These are phyloP conservation scores for Candida sp. DNA, from an alignment of 1,139 yeast genomes.

Conservation along the genomic window DNA sequence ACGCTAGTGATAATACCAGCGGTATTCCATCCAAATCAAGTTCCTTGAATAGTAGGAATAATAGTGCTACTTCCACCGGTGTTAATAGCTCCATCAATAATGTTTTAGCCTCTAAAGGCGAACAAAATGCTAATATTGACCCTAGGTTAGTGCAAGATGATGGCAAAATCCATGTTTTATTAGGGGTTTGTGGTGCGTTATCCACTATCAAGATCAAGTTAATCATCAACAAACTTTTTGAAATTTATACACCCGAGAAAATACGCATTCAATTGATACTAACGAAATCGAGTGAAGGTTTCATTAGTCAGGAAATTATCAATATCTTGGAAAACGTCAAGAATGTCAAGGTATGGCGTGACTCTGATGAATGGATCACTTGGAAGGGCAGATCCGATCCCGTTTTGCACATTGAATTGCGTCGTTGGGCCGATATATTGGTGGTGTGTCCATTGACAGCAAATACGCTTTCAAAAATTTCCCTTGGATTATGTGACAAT, in stretches of 20 bases:
- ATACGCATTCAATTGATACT: slow-evolving; percentile 78
- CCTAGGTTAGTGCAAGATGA: slow-evolving; percentile 88
- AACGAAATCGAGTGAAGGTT: slow-evolving; percentile 81
- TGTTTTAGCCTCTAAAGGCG: slow-evolving; percentile 18
- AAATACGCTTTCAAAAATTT: slow-evolving; percentile 84
- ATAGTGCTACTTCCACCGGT: slow-evolving; percentile 19
- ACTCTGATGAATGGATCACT: slow-evolving; percentile 86
- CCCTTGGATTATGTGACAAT: slow-evolving; percentile 88
- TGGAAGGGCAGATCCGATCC: slow-evolving; percentile 89
- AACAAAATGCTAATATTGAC: slow-evolving; percentile 57
- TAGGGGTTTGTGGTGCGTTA: slow-evolving; percentile 90
- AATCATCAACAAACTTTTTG: slow-evolving; percentile 73
- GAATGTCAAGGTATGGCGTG: slow-evolving; percentile 76
- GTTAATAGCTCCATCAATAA: slow-evolving; percentile 6
- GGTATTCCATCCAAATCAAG: background rate
- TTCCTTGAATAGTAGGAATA: slow-evolving; percentile 1
- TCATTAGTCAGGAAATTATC: slow-evolving; percentile 59
- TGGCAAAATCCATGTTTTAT: slow-evolving; percentile 79
- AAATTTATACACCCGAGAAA: slow-evolving; percentile 71
- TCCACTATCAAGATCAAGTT: slow-evolving; percentile 73
- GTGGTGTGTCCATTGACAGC: slow-evolving; percentile 90
- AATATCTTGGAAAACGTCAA: slow-evolving; percentile 31
- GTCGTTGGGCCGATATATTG: slow-evolving; percentile 94
- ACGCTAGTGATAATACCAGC: slow-evolving; percentile 2
- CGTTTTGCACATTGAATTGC: slow-evolving; percentile 84